A percentile compares a stretch with the other conserved stretches of the same genome.
phyloP scores from a whole-genome alignment of 257 asterid genomes.

The Ilex asprella region DNA sequence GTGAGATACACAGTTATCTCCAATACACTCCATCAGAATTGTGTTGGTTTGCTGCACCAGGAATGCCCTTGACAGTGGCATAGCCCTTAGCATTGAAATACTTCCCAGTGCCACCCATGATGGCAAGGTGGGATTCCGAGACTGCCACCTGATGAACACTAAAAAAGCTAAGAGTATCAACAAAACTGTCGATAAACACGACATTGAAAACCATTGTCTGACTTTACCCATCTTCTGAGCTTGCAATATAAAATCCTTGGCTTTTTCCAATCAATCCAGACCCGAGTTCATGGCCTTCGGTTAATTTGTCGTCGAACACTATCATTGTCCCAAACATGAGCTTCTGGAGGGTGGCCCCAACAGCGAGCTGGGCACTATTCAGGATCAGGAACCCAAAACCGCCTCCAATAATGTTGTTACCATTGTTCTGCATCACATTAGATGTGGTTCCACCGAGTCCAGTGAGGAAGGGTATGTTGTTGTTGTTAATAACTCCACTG shows the following conservation, averaged over 20 bases:
- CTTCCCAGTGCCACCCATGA: constrained; percentile 3
- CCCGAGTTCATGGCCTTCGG: constrained; percentile 3
- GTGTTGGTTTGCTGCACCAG: background rate
- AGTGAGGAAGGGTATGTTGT: background rate
- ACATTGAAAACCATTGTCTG: background rate
- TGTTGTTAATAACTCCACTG: background rate
- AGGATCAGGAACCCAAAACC: background rate
- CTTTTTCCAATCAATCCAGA: background rate
- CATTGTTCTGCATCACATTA: background rate
- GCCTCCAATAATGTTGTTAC: background rate
- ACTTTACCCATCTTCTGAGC: background rate
- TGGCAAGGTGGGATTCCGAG: background rate
- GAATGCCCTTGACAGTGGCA: background rate
- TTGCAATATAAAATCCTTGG: background rate
- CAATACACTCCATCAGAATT: background rate
- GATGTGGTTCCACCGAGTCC: background rate
- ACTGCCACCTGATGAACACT: background rate
- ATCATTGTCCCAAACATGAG: constrained; percentile 2
- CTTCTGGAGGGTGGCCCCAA: background rate
- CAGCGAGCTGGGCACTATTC: background rate
- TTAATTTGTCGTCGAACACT: background rate
- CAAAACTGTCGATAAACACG: background rate
- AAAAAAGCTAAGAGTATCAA: background rate
- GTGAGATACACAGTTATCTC: background rate
- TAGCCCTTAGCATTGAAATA: background rate